Evolutionary conservation across 768 basidiomycete genomes (phyloP).

Genomic region (Leccinum obscurum): DNA sequence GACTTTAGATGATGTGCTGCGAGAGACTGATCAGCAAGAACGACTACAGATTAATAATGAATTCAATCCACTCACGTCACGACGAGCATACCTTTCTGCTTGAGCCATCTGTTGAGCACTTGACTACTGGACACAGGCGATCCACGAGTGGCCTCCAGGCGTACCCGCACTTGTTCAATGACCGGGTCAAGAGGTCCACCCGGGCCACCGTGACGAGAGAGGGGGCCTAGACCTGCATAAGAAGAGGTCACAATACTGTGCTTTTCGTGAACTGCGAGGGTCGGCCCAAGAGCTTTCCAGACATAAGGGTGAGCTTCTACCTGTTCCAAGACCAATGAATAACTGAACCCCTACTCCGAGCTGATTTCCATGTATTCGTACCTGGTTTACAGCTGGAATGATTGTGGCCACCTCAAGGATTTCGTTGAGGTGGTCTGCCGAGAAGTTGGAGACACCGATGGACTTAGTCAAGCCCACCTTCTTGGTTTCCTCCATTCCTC

Average conservation of each 20-base stretch:
- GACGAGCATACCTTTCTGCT: constrained; percentile 32
- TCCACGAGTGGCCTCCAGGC: constrained; percentile 27
- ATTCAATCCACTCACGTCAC: constrained; percentile 27
- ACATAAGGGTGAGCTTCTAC: constrained; percentile 58
- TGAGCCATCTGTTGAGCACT: constrained; percentile 33
- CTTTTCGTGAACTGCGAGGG: constrained; percentile 36
- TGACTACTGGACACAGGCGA: constrained; percentile 29
- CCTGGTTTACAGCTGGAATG: constrained; percentile 56
- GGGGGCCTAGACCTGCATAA: constrained; percentile 41
- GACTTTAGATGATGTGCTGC: constrained; percentile 35
- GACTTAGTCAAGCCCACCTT: constrained; percentile 40
- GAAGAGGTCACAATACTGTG: constrained; percentile 41
- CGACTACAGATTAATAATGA: not conserved
- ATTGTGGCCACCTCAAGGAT: constrained; percentile 46
- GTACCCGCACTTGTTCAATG: constrained; percentile 35
- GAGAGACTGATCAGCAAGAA: not conserved
- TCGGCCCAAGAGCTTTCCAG: constrained; percentile 40
- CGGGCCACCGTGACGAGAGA: constrained; percentile 36
- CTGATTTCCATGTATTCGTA: constrained; percentile 30
- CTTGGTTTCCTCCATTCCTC: constrained; percentile 58
- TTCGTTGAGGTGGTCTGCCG: constrained; percentile 40
- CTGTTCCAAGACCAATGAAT: constrained; percentile 23
- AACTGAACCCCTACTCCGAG: constrained; percentile 44
- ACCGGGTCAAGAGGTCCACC: constrained; percentile 45
- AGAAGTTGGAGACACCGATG: constrained; percentile 61